Evolutionary conservation across 352 stramenopile genomes (phyloP), one percentile per base, ranked within the genome.

Genomic region (Lagenidium giganteum): DNA sequence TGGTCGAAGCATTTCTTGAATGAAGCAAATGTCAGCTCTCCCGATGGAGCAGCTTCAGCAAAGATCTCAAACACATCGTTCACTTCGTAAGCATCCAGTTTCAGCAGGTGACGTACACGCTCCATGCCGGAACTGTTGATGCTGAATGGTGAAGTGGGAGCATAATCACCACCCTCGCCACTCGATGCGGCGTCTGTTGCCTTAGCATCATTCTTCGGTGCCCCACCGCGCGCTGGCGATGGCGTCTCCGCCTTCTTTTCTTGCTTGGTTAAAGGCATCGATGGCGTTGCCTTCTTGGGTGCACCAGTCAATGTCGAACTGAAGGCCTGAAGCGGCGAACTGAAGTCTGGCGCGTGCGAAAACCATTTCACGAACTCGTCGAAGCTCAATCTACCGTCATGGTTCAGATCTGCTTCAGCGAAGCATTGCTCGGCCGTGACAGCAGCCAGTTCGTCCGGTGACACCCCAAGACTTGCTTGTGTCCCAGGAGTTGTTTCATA

Each of bases 31-130:
- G 54, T 84, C 25, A 95, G 48, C 47, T 90, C 76, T 3, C 79
- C 80, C 0, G 72, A 88, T 17, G 83, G 81, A 20, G 80, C 78
- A 9, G 78, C 81, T 34, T 94, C 83, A 0, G 77, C 78, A 46
- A 95, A 92, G 42, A 93, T 90, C 53, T 94, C 80, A 29, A 95
- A 76, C 31, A 95, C 53, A 34, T 95, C 84, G 52, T 90, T 89
- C 20, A 93, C 77, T 53, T 87, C 74, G 64, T 92, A 95, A 12
- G 73, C 68, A 47, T 91, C 79, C 24, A 95, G 55, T 47, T 93
- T 91, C 13, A 93, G 64, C 25, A 95, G 42, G n/a, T 69, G 57
- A 1, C 82, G 74, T 18, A 83, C 70, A 28, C 70, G 66, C 12
- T 87, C 76, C 81, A 93, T 90, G 34, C 77, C 85, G 3, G 74